Percentiles rank a stretch among this genome's conserved stretches.
phyloP scores from a whole-genome alignment of 805 yeast genomes.

The Tetrapisispora phaffii region DNA sequence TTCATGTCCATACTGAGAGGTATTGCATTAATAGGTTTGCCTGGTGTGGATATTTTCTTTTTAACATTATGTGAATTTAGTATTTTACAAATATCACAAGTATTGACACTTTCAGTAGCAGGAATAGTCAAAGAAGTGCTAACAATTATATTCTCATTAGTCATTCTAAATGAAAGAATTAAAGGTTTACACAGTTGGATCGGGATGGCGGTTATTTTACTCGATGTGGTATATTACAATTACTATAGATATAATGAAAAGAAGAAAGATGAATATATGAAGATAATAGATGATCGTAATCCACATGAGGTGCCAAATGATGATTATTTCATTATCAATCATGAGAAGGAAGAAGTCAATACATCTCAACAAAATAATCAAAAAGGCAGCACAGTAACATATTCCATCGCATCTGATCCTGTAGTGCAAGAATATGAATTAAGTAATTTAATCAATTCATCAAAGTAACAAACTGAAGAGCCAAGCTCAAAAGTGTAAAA shows the following conservation, averaged over 20 bases:
- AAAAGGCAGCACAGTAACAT: background rate
- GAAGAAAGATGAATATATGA: background rate
- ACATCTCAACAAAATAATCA: background rate
- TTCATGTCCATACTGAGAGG: constrained; percentile 39
- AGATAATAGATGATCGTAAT: background rate
- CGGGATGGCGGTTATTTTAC: constrained; percentile 66
- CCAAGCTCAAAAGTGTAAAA: background rate
- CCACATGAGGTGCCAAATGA: background rate
- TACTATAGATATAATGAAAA: constrained; percentile 39
- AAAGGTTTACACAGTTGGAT: constrained; percentile 50
- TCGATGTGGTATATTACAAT: constrained; percentile 80
- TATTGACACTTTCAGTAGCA: constrained; percentile 77
- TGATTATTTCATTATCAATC: background rate
- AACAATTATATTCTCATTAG: constrained; percentile 59
- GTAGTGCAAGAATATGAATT: constrained; percentile 8
- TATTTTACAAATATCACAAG: constrained; percentile 69
- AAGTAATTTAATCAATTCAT: constrained; percentile 1
- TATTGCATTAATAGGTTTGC: constrained; percentile 51
- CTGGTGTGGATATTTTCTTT: constrained; percentile 79
- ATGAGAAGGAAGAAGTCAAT: background rate
- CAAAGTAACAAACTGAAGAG: background rate
- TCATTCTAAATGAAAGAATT: constrained; percentile 67
- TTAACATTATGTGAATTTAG: constrained; percentile 87
- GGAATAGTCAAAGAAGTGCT: constrained; percentile 89
- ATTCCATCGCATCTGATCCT: constrained; percentile 1